Conservation (phyloP, 1,284 basidiomycete species). For the Apiotrichum gracile region DNA sequence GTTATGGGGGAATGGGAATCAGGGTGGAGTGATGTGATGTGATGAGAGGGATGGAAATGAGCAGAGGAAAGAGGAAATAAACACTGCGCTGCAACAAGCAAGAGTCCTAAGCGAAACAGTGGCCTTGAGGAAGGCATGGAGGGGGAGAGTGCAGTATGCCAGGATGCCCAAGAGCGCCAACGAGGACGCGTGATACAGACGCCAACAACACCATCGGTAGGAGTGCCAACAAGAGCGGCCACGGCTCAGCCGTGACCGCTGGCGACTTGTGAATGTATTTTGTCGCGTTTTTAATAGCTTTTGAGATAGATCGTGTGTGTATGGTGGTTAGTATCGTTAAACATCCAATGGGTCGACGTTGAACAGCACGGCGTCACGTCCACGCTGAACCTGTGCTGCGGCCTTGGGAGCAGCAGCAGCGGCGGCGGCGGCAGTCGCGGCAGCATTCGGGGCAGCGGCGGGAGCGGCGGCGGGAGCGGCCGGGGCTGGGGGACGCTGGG, state of each 20-base stretch:
- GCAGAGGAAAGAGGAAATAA: neutral
- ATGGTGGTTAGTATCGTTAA: neutral
- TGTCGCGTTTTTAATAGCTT: no score
- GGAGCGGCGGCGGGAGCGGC: conserved; percentile 19
- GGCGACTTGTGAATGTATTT: neutral
- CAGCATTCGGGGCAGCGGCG: conserved; percentile 12
- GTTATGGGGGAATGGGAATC: neutral
- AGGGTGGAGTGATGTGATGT: neutral
- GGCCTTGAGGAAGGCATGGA: neutral
- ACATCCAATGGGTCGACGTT: conserved; percentile 23
- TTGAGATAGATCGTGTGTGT: no score
- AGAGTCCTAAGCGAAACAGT: neutral
- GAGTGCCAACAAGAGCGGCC: neutral
- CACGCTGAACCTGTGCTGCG: conserved; percentile 26
- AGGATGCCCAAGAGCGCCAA: conserved; percentile 1
- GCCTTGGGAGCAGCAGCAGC: neutral
- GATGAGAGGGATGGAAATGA: neutral
- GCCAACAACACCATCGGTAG: neutral
- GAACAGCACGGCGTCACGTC: conserved; percentile 39
- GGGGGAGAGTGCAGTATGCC: neutral
- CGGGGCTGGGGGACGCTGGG: conserved; percentile 4
- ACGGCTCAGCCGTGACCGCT: neutral
- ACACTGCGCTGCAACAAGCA: neutral
- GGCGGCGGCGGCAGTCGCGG: neutral
- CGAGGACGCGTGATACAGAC: conserved; percentile 3